Evolutionary conservation across 2,329 filamentous ascomycete species (phyloP).

Genomic region (Colletotrichum eremochloae): DNA sequence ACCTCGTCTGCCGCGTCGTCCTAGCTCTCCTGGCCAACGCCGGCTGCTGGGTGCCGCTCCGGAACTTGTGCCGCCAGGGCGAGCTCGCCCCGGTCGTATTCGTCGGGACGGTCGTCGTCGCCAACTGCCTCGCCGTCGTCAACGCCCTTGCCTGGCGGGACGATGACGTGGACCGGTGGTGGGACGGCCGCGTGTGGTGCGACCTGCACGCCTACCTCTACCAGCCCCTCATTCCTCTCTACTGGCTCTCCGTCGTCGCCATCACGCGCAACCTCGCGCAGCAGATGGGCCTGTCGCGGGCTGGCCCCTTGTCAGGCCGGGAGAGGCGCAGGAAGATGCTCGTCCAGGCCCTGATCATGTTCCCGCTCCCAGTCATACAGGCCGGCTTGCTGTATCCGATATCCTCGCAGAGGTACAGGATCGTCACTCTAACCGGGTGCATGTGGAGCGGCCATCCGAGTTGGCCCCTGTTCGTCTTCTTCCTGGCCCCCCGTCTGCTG

Average conservation of each 20-base stretch:
- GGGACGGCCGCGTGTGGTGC: constrained; percentile 65
- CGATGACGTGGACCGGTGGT: constrained; percentile 65
- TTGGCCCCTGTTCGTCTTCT: constrained; percentile 65
- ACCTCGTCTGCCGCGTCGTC: constrained; percentile 63
- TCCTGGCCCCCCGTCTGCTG: constrained; percentile 59
- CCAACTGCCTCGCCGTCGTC: constrained; percentile 63
- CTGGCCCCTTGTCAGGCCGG: constrained; percentile 52
- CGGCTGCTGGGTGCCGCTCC: constrained; percentile 64
- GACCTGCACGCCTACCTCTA: constrained; percentile 64
- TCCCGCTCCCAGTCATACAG: constrained; percentile 65
- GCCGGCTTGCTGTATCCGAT: constrained; percentile 62
- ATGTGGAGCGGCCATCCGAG: constrained; percentile 57
- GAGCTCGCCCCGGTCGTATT: constrained; percentile 67
- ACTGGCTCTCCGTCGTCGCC: constrained; percentile 65
- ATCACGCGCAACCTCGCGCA: constrained; percentile 67
- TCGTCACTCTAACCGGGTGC: constrained; percentile 66
- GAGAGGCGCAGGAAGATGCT: constrained; percentile 60
- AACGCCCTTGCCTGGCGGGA: constrained; percentile 67
- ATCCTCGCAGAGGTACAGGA: constrained; percentile 61
- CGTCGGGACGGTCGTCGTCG: constrained; percentile 59
- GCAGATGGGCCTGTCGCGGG: constrained; percentile 62
- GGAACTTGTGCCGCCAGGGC: constrained; percentile 64
- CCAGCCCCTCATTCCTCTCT: constrained; percentile 60
- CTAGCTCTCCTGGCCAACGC: constrained; percentile 61
- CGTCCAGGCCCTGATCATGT: constrained; percentile 67